Conservation (phyloP, 169 alveolate species). For the Plasmodium ovale region DNA sequence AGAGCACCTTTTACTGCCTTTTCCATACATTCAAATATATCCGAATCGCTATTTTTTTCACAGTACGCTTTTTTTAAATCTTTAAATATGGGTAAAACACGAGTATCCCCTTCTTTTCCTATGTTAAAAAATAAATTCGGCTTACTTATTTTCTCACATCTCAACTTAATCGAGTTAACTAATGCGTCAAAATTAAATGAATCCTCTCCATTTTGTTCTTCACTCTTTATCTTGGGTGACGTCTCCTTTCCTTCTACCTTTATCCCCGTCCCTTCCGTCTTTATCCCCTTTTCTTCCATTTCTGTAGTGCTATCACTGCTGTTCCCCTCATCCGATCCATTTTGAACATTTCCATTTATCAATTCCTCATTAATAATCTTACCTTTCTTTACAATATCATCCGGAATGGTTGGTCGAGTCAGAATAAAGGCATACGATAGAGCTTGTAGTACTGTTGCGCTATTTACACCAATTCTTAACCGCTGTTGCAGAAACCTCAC, state of each 20-base stretch:
- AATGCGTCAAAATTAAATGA: conserved; percentile 3
- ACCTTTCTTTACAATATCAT: conserved; percentile 40
- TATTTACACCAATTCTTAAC: conserved; percentile 96
- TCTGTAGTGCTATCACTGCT: conserved; percentile 2
- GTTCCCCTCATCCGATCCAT: background rate
- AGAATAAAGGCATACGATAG: conserved; percentile 87
- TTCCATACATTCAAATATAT: conserved; percentile 89
- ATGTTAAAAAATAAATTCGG: conserved; percentile 67
- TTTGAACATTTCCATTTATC: background rate
- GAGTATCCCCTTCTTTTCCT: conserved; percentile 73
- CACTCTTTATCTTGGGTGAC: conserved; percentile 21
- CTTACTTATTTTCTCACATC: conserved; percentile 60
- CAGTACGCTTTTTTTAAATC: conserved; percentile 64
- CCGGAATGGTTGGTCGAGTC: conserved; percentile 81
- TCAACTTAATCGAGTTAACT: conserved; percentile 17
- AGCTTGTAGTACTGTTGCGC: conserved; percentile 94
- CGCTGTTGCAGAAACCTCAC: conserved; percentile 96
- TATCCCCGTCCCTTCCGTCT: background rate
- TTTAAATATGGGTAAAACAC: conserved; percentile 58
- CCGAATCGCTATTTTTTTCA: conserved; percentile 48
- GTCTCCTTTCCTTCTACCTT: background rate
- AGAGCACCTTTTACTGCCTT: conserved; percentile 90
- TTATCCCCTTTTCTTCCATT: background rate
- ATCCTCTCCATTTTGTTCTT: background rate
- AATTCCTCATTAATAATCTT: conserved; percentile 39